Evolutionary conservation across 768 basidiomycete genomes (phyloP), one percentile per base, ranked within the genome.

Genomic region (Boletus pseudopeckii): DNA sequence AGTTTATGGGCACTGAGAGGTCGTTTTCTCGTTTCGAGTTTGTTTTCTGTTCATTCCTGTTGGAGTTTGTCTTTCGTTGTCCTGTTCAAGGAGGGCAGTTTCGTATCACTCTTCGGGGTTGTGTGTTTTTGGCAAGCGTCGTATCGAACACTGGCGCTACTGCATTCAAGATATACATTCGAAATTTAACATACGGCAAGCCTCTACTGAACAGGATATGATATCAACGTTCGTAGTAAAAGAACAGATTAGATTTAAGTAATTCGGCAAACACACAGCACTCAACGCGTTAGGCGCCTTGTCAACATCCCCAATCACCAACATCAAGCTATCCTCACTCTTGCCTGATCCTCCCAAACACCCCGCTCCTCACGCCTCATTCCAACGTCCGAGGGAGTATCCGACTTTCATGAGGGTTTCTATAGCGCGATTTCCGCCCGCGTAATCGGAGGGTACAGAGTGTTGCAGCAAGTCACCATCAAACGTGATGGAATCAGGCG

Each of bases 401-500:
- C 69, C 69, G 18, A 72, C 71, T 73, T 83, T 81, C 43, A 92
- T 75, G 13, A 87, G 65, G 7, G 86, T 89, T 69, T 90, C 89
- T n/a, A 85, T 71, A 13, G 62, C 42, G 17, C 77, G 75, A 39
- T 67, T 61, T 33, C 49, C 39, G 11, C 6, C 28, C 14, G 24
- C 15, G 4, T 6, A 7, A 2, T 15, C 8, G 10, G 44, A 26
- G 51, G 50, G 70, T 47, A 67, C 65, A 44, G 86, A 88, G 61
- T 81, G 81, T 37, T 64, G 55, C 26, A 82, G 57, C 45, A 92
- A 64, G 65, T 92, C 89, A 6, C 75, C 67, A 58, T 90, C 87
- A 56, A 83, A 84, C 75, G 77, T 64, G 38, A 80, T 67, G 5
- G 78, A 62, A 22, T 78, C 77, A 32, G 71, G 71, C 4, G 85